phyloP scores from a whole-genome alignment of 2,329 filamentous ascomycete genomes.

The Beauveria varroae region DNA sequence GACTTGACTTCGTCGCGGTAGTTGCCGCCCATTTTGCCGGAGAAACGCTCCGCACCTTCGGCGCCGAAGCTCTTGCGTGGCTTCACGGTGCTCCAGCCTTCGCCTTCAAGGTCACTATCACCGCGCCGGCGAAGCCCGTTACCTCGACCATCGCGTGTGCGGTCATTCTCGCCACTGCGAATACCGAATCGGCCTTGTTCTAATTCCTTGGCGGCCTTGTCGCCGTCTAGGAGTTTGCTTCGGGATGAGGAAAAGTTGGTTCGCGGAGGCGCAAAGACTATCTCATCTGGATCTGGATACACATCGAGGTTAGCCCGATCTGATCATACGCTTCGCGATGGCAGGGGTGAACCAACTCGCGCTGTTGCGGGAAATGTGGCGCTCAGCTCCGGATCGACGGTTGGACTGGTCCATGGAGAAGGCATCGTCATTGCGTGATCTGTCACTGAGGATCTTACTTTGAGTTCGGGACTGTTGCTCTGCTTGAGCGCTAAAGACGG shows the following conservation, averaged over 20 bases:
- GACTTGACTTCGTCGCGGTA: slow-evolving; percentile 36
- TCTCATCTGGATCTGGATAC: slow-evolving; percentile 61
- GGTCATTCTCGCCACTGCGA: slow-evolving; percentile 43
- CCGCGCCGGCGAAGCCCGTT: slow-evolving; percentile 47
- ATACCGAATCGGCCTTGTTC: slow-evolving; percentile 56
- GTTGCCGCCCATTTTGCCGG: slow-evolving; percentile 54
- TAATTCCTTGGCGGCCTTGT: slow-evolving; percentile 45
- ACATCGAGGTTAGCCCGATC: slow-evolving; percentile 6
- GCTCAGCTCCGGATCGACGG: slow-evolving; percentile 44
- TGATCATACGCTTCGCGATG: not conserved
- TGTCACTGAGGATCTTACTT: slow-evolving; percentile 36
- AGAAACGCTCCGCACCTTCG: slow-evolving; percentile 64
- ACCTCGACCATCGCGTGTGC: slow-evolving; percentile 40
- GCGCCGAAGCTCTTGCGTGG: slow-evolving; percentile 66
- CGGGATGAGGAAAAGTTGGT: slow-evolving; percentile 75
- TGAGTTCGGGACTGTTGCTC: slow-evolving; percentile 39
- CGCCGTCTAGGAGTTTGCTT: slow-evolving; percentile 43
- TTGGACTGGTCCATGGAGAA: slow-evolving; percentile 41
- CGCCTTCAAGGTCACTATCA: slow-evolving; percentile 51
- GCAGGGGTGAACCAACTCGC: slow-evolving; percentile 39
- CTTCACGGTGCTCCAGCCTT: slow-evolving; percentile 69
- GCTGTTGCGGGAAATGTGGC: slow-evolving; percentile 48
- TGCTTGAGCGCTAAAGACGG: slow-evolving; percentile 31
- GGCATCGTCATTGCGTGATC: slow-evolving; percentile 37
- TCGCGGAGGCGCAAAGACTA: slow-evolving; percentile 78